These are phyloP conservation scores for Rubus idaeus DNA, from an alignment of 306 rosid genomes.

Conservation along the genomic window DNA sequence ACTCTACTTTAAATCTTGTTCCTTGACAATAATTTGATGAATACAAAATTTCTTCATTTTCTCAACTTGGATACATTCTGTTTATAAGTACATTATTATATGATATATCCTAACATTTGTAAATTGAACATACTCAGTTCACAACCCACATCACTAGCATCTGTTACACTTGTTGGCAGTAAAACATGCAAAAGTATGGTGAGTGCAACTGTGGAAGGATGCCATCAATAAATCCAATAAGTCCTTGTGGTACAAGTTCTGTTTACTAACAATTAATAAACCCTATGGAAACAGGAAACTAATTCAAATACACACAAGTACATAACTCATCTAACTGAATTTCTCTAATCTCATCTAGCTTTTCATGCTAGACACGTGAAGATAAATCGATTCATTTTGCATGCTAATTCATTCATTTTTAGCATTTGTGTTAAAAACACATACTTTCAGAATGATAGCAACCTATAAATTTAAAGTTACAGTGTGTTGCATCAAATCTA, in stretches of 20 bases:
- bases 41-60: neutral
- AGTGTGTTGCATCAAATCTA: neutral
- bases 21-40: constrained; percentile 43
- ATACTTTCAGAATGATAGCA: neutral
- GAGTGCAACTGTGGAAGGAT: neutral
- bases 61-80: neutral
- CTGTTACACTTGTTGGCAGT: neutral
- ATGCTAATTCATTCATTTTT: neutral
- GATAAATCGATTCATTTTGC: neutral
- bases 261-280: neutral
- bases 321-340: no score
- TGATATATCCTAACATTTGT: neutral
- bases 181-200: no score
- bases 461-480: neutral
- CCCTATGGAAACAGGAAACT: no score
- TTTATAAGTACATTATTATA: neutral
- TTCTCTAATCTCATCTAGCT: neutral
- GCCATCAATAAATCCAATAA: neutral
- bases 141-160: neutral
- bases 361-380: neutral
- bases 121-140: neutral
- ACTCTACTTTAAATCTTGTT: constrained; percentile 28
- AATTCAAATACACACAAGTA: no score
- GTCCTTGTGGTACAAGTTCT: neutral
- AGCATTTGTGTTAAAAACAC: neutral